Evolutionary conservation across 2,329 filamentous ascomycete genomes (phyloP).

Genomic region (Metarhizium rileyi): DNA sequence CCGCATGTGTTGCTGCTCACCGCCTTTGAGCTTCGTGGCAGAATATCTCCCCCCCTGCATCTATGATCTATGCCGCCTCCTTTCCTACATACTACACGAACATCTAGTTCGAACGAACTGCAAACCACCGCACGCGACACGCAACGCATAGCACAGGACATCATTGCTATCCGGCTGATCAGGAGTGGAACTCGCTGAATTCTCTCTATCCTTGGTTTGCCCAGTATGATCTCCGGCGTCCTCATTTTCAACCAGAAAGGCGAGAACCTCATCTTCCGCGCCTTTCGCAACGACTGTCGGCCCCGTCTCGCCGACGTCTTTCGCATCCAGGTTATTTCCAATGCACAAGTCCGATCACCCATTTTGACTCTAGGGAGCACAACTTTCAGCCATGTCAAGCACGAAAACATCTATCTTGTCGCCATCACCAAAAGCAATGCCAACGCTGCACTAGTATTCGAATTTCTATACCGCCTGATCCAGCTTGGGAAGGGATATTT

Average conservation of each 20-base stretch:
- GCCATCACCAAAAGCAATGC: slow-evolving; percentile 98
- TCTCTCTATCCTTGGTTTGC: background rate
- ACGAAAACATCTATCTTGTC: slow-evolving; percentile 97
- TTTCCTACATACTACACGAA: background rate
- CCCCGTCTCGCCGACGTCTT: slow-evolving; percentile 97
- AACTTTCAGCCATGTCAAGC: slow-evolving; percentile 98
- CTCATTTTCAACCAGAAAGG: slow-evolving; percentile 99
- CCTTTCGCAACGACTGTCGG: slow-evolving; percentile 96
- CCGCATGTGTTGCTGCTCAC: slow-evolving; percentile 1
- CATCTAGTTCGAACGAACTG: background rate
- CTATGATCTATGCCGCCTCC: background rate
- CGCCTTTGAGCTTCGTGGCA: slow-evolving; percentile 7
- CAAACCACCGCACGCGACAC: background rate
- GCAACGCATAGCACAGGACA: background rate
- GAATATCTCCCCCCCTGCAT: slow-evolving; percentile 3
- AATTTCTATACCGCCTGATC: slow-evolving; percentile 91
- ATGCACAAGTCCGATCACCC: slow-evolving; percentile 91
- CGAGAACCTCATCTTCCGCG: slow-evolving; percentile 98
- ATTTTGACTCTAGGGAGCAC: slow-evolving; percentile 96
- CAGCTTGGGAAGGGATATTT: slow-evolving; percentile 91
- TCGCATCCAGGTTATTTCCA: slow-evolving; percentile 98
- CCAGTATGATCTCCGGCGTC: slow-evolving; percentile 87
- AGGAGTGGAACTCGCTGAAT: background rate
- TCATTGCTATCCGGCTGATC: background rate
- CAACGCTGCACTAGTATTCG: slow-evolving; percentile 95